Conservation (phyloP, 176 grass and related monocot genomes). For the Echinochloa phyllopogon region DNA sequence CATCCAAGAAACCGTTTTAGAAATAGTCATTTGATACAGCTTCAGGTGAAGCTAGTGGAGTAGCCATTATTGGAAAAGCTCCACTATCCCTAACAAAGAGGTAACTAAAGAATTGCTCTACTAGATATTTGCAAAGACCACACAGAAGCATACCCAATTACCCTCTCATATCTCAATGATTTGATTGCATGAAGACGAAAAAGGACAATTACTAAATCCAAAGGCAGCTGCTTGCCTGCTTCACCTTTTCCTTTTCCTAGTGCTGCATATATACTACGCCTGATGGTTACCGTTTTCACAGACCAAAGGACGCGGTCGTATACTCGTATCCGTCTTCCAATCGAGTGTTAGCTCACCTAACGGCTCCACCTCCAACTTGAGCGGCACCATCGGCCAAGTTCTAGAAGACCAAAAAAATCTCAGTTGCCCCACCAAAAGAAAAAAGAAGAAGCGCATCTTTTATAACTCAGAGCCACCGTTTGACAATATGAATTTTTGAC, state of each 20-base stretch:
- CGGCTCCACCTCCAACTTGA: conserved; percentile 2
- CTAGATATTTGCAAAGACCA: not conserved
- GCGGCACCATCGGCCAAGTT: not conserved
- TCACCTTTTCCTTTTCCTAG: not conserved
- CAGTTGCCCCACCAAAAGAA: not conserved
- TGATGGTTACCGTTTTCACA: not conserved
- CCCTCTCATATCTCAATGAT: not conserved
- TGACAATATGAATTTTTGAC: not conserved
- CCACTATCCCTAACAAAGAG: too few relatives aligned
- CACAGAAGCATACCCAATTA: not conserved
- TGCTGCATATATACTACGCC: not conserved
- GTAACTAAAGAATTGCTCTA: not conserved
- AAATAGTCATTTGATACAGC: too few relatives aligned
- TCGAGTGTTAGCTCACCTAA: conserved; percentile 42
- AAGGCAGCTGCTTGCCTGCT: not conserved
- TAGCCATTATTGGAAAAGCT: too few relatives aligned
- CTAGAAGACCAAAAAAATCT: not conserved
- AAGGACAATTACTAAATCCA: not conserved
- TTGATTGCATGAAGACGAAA: not conserved
- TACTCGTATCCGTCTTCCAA: not conserved
- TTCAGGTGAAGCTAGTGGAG: too few relatives aligned
- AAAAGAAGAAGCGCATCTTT: not conserved
- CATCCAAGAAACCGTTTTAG: too few relatives aligned
- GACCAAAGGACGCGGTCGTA: not conserved
- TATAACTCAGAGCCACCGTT: too few relatives aligned